These are phyloP conservation scores for Astrothelium subdiscretum DNA, from an alignment of 495 filamentous ascomycete species.

Conservation along the genomic window DNA sequence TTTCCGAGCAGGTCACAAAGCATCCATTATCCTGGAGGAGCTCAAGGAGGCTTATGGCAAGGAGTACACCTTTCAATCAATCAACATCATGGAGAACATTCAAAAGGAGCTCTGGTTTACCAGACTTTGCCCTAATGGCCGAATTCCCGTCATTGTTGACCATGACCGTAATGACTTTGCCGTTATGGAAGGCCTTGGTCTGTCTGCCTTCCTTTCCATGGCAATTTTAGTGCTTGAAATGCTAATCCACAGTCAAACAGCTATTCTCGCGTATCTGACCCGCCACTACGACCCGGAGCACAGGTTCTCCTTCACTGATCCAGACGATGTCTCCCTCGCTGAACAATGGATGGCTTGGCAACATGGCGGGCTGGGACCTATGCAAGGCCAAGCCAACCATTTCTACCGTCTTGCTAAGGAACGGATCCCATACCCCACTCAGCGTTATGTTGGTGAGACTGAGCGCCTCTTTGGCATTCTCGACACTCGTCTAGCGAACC, in stretches of 20 bases:
- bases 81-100: slow-evolving; percentile 26
- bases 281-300: slow-evolving; percentile 29
- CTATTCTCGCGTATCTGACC: slow-evolving; percentile 26
- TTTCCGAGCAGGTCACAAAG: slow-evolving; percentile 18
- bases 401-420: slow-evolving; percentile 27
- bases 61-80: slow-evolving; percentile 26
- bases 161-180: slow-evolving; percentile 26
- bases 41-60: slow-evolving; percentile 29
- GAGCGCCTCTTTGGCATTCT: slow-evolving; percentile 29
- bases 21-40: slow-evolving; percentile 28
- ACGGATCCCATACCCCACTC: slow-evolving; percentile 24
- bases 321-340: slow-evolving; percentile 19
- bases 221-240: not conserved
- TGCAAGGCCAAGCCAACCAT: slow-evolving; percentile 30
- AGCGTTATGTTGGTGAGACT: slow-evolving; percentile 28
- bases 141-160: slow-evolving; percentile 29
- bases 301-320: slow-evolving; percentile 28
- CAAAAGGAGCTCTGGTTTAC: slow-evolving; percentile 32
- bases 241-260: slow-evolving; percentile 8
- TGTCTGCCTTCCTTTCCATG: not conserved
- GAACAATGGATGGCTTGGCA: slow-evolving; percentile 34
- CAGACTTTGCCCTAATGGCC: slow-evolving; percentile 25
- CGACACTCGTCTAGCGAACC: slow-evolving; percentile 22
- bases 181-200: slow-evolving; percentile 22
- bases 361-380: slow-evolving; percentile 27